A percentile compares a stretch with the other conserved stretches of the same genome.
These are phyloP conservation scores for Dendrocalamus sinicus DNA, from an alignment of 176 grass and related monocot species.

Conservation along the genomic window DNA sequence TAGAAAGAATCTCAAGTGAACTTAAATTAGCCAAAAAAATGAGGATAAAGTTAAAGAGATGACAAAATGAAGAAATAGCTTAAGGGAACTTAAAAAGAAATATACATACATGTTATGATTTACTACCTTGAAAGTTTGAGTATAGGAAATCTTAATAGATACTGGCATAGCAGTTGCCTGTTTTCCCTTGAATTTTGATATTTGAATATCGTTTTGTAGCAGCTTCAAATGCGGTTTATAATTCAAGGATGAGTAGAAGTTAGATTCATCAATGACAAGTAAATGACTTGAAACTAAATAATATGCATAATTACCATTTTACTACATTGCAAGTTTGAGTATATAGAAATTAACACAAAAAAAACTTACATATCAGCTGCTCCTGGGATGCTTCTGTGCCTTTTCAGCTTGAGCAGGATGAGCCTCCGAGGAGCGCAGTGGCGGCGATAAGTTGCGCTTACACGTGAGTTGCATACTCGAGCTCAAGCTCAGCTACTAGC, in stretches of 20 bases:
- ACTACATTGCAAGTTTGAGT: conserved; percentile 11
- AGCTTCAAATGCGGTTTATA: conserved; percentile 40
- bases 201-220: conserved; percentile 41
- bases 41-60: too few relatives aligned
- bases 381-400: conserved; percentile 5
- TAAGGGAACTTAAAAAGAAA: too few relatives aligned
- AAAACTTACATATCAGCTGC: conserved; percentile 38
- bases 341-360: conserved; percentile 35
- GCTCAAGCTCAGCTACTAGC: too few relatives aligned
- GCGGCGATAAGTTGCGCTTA: too few relatives aligned
- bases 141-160: conserved; percentile 21
- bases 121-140: conserved; percentile 23
- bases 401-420: too few relatives aligned
- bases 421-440: too few relatives aligned
- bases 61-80: too few relatives aligned
- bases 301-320: background rate
- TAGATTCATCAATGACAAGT: conserved; percentile 49
- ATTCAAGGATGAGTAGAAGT: conserved; percentile 43
- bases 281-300: conserved; percentile 32
- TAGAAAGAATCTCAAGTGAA: too few relatives aligned
- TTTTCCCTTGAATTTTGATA: conserved; percentile 23
- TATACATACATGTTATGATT: background rate
- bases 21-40: too few relatives aligned
- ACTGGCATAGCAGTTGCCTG: conserved; percentile 26
- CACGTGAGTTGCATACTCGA: too few relatives aligned